Percentiles rank a stretch among this genome's conserved stretches.
These are phyloP conservation scores for Xylaria sp. DNA, from an alignment of 2,329 filamentous ascomycete species.

Conservation along the genomic window DNA sequence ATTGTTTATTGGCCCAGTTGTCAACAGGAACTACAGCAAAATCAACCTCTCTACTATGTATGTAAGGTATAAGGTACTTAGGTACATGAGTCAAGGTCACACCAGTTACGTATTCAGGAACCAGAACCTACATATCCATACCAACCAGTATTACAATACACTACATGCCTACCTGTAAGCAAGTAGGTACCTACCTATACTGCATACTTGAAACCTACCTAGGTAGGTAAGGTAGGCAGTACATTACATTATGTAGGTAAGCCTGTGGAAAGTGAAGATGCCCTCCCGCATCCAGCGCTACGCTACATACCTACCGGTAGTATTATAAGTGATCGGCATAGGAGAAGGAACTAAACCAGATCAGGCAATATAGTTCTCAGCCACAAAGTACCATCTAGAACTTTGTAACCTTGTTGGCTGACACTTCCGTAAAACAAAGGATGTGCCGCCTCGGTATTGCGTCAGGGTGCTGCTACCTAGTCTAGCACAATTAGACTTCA, in stretches of 20 bases:
- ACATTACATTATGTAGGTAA: too few species aligned
- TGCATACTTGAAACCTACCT: neutral
- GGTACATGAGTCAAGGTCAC: constrained; percentile 11
- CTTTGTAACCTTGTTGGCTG: neutral
- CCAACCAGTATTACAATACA: neutral
- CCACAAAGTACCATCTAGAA: constrained; percentile 28
- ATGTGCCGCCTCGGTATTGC: neutral
- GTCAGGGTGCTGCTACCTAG: constrained; percentile 6
- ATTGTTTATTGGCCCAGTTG: constrained; percentile 10
- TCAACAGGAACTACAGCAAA: constrained; percentile 8
- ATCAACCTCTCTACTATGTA: neutral
- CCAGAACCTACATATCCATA: neutral
- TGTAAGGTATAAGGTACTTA: neutral
- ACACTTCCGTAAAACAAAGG: neutral
- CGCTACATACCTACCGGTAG: too few species aligned
- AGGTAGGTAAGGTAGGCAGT: too few species aligned
- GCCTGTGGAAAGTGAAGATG: neutral
- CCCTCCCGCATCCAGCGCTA: neutral
- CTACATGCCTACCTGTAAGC: neutral
- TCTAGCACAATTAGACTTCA: neutral
- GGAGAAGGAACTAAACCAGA: constrained; percentile 14
- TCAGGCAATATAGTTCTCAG: constrained; percentile 19
- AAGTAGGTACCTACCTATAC: neutral
- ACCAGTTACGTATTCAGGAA: neutral
- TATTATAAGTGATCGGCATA: too few species aligned